Conservation (phyloP, 2,329 filamentous ascomycete species). For the Alternaria rosae region DNA sequence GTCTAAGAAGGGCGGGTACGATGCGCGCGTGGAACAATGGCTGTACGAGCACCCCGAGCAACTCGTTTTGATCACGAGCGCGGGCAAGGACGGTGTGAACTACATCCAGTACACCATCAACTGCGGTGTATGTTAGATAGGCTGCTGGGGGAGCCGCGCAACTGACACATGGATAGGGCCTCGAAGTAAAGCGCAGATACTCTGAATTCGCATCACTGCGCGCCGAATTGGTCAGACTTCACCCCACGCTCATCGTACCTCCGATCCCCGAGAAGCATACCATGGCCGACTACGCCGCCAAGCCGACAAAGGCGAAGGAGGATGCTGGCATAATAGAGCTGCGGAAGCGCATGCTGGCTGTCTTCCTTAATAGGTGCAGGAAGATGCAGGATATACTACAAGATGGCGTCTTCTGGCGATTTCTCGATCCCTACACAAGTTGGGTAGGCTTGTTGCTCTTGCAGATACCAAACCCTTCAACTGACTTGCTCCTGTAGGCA, state of each 20-base stretch:
- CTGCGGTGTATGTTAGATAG: conserved; percentile 73
- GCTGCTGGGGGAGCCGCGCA: not conserved
- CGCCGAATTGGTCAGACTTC: conserved; percentile 85
- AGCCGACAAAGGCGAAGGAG: conserved; percentile 97
- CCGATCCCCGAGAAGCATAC: conserved; percentile 99
- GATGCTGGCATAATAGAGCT: conserved; percentile 96
- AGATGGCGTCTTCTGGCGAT: conserved; percentile 97
- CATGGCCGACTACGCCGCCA: conserved; percentile 97
- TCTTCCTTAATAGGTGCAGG: conserved; percentile 92
- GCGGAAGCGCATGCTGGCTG: conserved; percentile 93
- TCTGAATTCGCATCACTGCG: conserved; percentile 95
- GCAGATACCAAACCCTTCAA: not conserved
- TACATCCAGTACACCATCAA: conserved; percentile 98
- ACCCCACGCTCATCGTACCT: conserved; percentile 93
- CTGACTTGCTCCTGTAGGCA: conserved; percentile 64
- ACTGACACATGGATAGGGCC: conserved; percentile 67
- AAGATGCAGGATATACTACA: conserved; percentile 90
- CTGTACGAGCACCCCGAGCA: conserved; percentile 93
- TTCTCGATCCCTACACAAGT: conserved; percentile 96
- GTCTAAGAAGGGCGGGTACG: conserved; percentile 84
- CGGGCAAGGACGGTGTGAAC: conserved; percentile 90
- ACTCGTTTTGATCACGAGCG: conserved; percentile 89
- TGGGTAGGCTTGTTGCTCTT: conserved; percentile 70
- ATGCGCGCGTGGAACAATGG: conserved; percentile 96
- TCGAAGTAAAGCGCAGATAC: conserved; percentile 93